Conservation (phyloP, 192 early-diverging fungal genomes). For the Lunasporangiospora selenospora region DNA sequence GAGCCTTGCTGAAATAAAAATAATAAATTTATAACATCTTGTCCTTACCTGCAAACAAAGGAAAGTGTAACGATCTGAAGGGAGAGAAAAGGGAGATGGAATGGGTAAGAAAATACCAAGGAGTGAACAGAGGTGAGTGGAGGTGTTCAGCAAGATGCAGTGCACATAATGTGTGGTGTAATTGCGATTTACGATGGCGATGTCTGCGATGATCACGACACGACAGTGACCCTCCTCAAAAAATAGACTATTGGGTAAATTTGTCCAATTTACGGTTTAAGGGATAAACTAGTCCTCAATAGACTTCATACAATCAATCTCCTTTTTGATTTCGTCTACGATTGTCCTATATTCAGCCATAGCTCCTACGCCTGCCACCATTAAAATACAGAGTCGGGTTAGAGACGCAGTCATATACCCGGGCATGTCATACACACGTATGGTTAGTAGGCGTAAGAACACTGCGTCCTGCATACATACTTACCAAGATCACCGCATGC, state of each 20-base stretch:
- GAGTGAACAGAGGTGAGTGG: no score
- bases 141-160: no score
- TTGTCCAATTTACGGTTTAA: no score
- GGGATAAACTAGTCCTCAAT: no score
- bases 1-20: constrained; percentile 20
- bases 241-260: no score
- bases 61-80: no score
- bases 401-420: background rate
- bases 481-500: constrained; percentile 92
- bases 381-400: background rate
- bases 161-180: no score
- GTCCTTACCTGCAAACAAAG: constrained; percentile 14
- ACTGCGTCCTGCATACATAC: background rate
- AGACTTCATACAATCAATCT: constrained; percentile 4
- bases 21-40: constrained; percentile 2
- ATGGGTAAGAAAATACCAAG: no score
- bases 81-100: no score
- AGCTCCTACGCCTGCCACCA: constrained; percentile 71
- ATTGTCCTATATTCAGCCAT: constrained; percentile 86
- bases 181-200: no score
- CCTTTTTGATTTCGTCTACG: constrained; percentile 48
- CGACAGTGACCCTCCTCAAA: no score
- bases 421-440: background rate
- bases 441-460: background rate
- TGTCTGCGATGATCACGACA: no score